A percentile compares a stretch with the other conserved stretches of the same genome.
These are phyloP conservation scores for Ogataea pignaliae DNA, from an alignment of 805 yeast genomes.

Conservation along the genomic window DNA sequence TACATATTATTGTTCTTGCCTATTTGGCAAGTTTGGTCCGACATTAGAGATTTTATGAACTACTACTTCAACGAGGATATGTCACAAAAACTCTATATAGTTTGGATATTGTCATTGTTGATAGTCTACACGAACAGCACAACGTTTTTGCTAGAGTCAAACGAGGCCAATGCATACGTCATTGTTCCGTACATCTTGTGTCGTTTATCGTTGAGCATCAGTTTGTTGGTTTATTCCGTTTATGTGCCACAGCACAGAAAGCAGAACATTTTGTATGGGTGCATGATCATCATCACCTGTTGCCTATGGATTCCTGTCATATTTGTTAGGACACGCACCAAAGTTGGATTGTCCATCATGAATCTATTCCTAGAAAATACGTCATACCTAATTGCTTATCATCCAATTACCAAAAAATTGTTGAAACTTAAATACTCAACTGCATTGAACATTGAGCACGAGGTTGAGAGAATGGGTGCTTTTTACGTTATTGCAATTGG, in stretches of 20 bases:
- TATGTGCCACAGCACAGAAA: constrained; percentile 46
- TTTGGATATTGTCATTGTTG: constrained; percentile 49
- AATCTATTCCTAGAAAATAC: constrained; percentile 39
- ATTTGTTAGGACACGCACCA: constrained; percentile 41
- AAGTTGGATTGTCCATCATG: constrained; percentile 41
- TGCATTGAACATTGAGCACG: constrained; percentile 63
- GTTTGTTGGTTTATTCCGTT: constrained; percentile 37
- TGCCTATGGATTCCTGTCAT: constrained; percentile 50
- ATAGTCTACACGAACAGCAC: constrained; percentile 50
- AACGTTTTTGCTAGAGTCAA: constrained; percentile 27
- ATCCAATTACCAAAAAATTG: constrained; percentile 42
- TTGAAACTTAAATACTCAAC: constrained; percentile 45
- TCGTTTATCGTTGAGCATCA: constrained; percentile 34
- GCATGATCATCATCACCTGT: constrained; percentile 30
- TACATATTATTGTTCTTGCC: constrained; percentile 52
- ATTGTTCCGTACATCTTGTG: constrained; percentile 47
- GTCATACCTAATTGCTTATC: constrained; percentile 35
- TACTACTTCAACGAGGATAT: constrained; percentile 60
- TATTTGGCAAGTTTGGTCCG: constrained; percentile 64
- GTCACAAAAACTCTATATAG: constrained; percentile 45
- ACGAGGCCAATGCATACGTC: constrained; percentile 37
- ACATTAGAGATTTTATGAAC: constrained; percentile 58
- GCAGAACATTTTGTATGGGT: constrained; percentile 42
- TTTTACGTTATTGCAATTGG: constrained; percentile 64
- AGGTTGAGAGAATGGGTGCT: constrained; percentile 55